A percentile compares a stretch with the other conserved stretches of the same genome.
Evolutionary conservation across 306 rosid genomes (phyloP).

Genomic region (Rosa persica): DNA sequence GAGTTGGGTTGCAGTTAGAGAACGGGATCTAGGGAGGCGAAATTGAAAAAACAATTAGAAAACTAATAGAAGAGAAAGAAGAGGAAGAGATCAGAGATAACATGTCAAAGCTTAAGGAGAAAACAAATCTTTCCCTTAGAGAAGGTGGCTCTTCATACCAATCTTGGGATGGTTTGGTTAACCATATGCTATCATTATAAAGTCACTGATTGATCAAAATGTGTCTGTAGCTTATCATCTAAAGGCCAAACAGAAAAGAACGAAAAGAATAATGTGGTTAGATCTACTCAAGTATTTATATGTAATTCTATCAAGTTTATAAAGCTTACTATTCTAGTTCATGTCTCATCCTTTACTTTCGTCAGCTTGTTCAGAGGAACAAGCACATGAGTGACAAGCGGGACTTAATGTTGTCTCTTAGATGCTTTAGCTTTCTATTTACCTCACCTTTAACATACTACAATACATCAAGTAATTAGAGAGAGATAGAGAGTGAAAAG

Average conservation of each 20-base stretch:
- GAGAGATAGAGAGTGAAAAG: too few relatives aligned
- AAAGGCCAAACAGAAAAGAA: not conserved
- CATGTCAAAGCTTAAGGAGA: slow-evolving; percentile 35
- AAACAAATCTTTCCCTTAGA: slow-evolving; percentile 26
- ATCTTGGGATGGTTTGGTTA: slow-evolving; percentile 5
- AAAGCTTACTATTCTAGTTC: too few relatives aligned
- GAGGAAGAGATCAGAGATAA: slow-evolving; percentile 38
- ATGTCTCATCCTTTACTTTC: too few relatives aligned
- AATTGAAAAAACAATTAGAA: slow-evolving; percentile 37
- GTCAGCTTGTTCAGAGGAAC: too few relatives aligned
- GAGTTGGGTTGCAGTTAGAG: slow-evolving; percentile 41
- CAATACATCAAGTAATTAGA: too few relatives aligned
- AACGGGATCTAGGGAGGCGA: slow-evolving; percentile 37
- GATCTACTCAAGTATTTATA: not conserved
- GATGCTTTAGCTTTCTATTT: not conserved
- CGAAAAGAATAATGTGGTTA: not conserved
- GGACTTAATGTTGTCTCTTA: too few relatives aligned
- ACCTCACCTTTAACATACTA: not conserved
- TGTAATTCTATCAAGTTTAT: not conserved
- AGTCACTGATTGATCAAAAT: not conserved
- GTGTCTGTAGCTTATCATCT: not conserved
- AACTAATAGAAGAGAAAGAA: slow-evolving; percentile 42
- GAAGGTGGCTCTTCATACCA: slow-evolving; percentile 25
- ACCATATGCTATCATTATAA: not conserved
- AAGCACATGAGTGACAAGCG: too few relatives aligned